Evolutionary conservation across 768 basidiomycete genomes (phyloP), one percentile per base, ranked within the genome.

Genomic region (Porphyrellus cyaneotinctus): DNA sequence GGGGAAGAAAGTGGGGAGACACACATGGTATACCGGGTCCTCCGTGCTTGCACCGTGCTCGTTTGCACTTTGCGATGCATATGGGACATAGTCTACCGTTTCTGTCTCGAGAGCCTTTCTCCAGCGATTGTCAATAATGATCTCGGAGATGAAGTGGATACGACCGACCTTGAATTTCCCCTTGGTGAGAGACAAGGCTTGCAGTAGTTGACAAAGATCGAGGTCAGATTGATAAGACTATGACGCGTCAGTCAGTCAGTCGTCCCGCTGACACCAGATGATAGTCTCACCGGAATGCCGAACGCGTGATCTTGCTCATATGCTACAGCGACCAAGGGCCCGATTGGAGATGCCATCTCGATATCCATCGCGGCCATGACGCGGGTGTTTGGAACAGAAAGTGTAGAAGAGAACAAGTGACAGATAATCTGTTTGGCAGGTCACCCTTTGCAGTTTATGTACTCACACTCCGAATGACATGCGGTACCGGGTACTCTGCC

Each of bases 191-290:
- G 75, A 76, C 77, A 84, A 75, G 15, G 74, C 73, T 45, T 78
- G 75, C 33, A 84, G 52, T 0, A 83, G 68, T 43, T 75, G 72
- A 61, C 82, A 83, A 24, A 84, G 70, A 64, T 83, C 79, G 52
- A 78, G 64, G 7, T 71, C 67, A 17, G 67, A 48, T 36, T 62
- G 61, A 53, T 63, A 70, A 38, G 56, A 51, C 68, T 69, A 37
- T 12, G 36, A 13, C 14, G 26, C 22, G 60, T 43, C 35, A 56
- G 32, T 4, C 39, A 50, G 43, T 1, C 10, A 24, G 18, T 28
- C 32, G 6, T 43, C 10, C 35, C 13, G n/a, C n/a, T n/a, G 32
- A 23, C 18, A 42, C 17, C 8, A 17, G 18, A 42, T 17, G 32
- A 42, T 10, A 13, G 37, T n/a, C 9, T 55, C 51, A 69, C 68